A percentile compares a stretch with the other conserved stretches of the same genome.
These are phyloP conservation scores for Globisporangium spiculum DNA, from an alignment of 352 stramenopile genomes.

Conservation along the genomic window DNA sequence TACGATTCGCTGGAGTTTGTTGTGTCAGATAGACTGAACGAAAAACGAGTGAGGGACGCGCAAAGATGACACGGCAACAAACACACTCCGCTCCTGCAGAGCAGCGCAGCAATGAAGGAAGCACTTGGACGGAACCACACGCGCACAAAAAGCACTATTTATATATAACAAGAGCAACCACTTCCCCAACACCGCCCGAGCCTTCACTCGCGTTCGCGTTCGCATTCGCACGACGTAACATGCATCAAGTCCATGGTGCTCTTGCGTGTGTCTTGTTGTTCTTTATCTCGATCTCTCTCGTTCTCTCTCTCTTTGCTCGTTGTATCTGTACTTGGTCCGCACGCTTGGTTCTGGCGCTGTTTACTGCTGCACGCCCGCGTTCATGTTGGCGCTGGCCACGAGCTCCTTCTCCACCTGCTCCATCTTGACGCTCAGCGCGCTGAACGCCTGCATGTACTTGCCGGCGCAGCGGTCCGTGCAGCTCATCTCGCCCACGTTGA, in stretches of 20 bases:
- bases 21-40: slow-evolving; percentile 2
- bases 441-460: slow-evolving; percentile 98
- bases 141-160: slow-evolving; percentile 45
- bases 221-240: background rate
- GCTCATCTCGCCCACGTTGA: slow-evolving; percentile 97
- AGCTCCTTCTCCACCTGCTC: slow-evolving; percentile 94
- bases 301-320: slow-evolving; percentile 1
- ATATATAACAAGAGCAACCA: slow-evolving; percentile 31
- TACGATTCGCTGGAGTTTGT: background rate
- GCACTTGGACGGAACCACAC: slow-evolving; percentile 5
- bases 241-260: background rate
- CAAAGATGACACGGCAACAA: background rate
- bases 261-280: background rate
- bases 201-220: background rate
- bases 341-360: background rate
- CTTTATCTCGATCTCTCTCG: background rate
- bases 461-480: slow-evolving; percentile 97
- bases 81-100: background rate
- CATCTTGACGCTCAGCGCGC: slow-evolving; percentile 93
- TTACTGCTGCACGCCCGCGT: slow-evolving; percentile 40
- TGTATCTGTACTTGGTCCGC: background rate
- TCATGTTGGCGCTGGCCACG: slow-evolving; percentile 62
- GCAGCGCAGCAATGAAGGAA: slow-evolving; percentile 5
- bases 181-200: background rate
- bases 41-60: background rate